Conservation (phyloP, 75 land plant genomes). For the Ceratopteris richardii region DNA sequence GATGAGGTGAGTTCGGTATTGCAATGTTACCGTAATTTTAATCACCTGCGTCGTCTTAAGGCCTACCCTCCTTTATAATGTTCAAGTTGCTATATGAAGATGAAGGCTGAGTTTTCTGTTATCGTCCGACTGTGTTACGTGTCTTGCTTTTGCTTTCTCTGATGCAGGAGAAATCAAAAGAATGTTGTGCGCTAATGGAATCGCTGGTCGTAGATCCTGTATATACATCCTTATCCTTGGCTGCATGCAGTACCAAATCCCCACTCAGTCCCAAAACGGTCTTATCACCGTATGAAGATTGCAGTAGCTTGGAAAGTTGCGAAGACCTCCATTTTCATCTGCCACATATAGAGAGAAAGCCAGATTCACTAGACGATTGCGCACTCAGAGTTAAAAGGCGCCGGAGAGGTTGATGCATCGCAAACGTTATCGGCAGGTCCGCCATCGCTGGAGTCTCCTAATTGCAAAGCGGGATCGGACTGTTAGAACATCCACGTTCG, state of each 20-base stretch:
- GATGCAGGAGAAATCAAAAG: neutral
- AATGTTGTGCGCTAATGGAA: constrained; percentile 4
- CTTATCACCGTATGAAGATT: neutral
- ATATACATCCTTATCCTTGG: neutral
- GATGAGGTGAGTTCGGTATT: constrained; percentile 4
- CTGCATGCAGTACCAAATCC: neutral
- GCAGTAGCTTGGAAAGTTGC: neutral
- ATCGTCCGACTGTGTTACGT: neutral
- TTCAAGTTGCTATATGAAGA: neutral
- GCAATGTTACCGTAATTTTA: neutral
- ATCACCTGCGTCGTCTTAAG: neutral
- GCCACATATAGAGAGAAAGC: neutral
- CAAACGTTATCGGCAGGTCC: no score
- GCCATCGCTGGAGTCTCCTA: no score
- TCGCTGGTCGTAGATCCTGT: constrained; percentile 6
- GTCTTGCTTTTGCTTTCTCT: neutral
- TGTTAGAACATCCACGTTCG: no score
- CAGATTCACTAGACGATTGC: neutral
- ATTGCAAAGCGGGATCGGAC: no score
- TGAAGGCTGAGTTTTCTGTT: neutral
- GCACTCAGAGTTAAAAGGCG: neutral
- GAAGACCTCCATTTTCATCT: neutral
- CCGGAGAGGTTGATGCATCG: neutral
- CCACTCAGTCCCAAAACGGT: constrained; percentile 11
- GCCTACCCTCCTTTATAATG: neutral